Percentiles rank a stretch among this genome's conserved stretches.
Conservation (phyloP, 208 protist genomes). For the Leishmania braziliensis region DNA sequence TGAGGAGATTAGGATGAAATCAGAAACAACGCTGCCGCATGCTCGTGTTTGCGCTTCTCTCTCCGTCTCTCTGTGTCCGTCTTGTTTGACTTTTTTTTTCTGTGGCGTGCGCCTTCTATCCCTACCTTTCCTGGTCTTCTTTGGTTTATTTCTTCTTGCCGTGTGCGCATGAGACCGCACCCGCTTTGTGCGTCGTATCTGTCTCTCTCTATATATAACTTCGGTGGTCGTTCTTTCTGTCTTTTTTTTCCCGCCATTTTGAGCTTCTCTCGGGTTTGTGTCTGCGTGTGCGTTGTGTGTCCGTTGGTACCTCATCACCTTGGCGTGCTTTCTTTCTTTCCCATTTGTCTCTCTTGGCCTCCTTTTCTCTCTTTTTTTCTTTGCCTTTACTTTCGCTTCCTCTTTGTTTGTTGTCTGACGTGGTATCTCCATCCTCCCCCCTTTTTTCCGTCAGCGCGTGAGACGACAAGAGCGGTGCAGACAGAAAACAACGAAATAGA, state of each 20-base stretch:
- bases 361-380: not conserved
- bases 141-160: not conserved
- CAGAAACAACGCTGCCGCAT: not conserved
- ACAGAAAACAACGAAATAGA: not conserved
- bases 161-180: slow-evolving; percentile 6
- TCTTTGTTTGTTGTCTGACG: not conserved
- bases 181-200: slow-evolving; percentile 7
- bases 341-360: not conserved
- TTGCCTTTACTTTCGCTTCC: not conserved
- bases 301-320: not conserved
- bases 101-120: not conserved
- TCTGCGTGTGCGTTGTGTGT: slow-evolving; percentile 9
- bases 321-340: slow-evolving; percentile 1
- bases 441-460: not conserved
- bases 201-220: not conserved
- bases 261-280: not conserved
- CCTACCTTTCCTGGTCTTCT: slow-evolving; percentile 4
- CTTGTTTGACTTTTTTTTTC: not conserved
- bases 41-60: not conserved
- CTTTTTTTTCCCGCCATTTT: not conserved
- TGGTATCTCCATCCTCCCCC: not conserved
- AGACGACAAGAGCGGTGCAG: not conserved
- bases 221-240: not conserved
- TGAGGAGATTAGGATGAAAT: not conserved
- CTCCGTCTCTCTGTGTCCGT: slow-evolving; percentile 12